Percentiles rank a stretch among this genome's conserved stretches.
Conservation (phyloP, 2,329 filamentous ascomycete genomes). For the Geoglossum cookeanum region DNA sequence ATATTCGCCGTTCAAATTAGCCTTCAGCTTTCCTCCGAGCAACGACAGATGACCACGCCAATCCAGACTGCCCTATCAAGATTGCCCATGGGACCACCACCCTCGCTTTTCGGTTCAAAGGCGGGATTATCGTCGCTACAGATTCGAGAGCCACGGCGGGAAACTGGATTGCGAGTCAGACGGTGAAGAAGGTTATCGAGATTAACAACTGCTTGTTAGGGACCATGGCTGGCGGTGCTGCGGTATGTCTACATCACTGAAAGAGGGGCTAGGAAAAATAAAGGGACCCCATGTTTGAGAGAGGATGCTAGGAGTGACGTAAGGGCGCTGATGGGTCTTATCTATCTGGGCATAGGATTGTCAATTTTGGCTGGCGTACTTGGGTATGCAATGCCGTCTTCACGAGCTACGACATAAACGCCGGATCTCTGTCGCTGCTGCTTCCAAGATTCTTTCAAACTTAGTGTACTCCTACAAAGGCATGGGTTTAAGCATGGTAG, state of each 20-base stretch:
- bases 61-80: slow-evolving; percentile 96
- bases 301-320: slow-evolving; percentile 4
- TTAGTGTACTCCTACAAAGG: slow-evolving; percentile 97
- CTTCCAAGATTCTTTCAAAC: slow-evolving; percentile 96
- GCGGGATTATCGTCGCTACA: slow-evolving; percentile 94
- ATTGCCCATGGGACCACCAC: slow-evolving; percentile 98
- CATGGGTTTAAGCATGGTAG: slow-evolving; percentile 83
- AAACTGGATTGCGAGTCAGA: slow-evolving; percentile 99
- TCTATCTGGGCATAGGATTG: slow-evolving; percentile 46
- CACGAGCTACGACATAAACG: slow-evolving; percentile 99
- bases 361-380: slow-evolving; percentile 98
- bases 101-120: slow-evolving; percentile 92
- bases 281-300: too few species aligned
- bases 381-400: slow-evolving; percentile 96
- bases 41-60: slow-evolving; percentile 90
- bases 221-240: slow-evolving; percentile 96
- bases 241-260: slow-evolving; percentile 35
- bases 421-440: slow-evolving; percentile 91
- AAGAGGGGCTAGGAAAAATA: too few species aligned
- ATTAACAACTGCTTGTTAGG: slow-evolving; percentile 88
- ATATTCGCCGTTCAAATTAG: slow-evolving; percentile 24
- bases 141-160: slow-evolving; percentile 94
- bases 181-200: slow-evolving; percentile 99
- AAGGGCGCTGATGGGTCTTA: slow-evolving; percentile 7
- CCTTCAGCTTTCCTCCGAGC: slow-evolving; percentile 88